Evolutionary conservation across 2,329 filamentous ascomycete genomes (phyloP).

Genomic region (Monosporascus sp.): DNA sequence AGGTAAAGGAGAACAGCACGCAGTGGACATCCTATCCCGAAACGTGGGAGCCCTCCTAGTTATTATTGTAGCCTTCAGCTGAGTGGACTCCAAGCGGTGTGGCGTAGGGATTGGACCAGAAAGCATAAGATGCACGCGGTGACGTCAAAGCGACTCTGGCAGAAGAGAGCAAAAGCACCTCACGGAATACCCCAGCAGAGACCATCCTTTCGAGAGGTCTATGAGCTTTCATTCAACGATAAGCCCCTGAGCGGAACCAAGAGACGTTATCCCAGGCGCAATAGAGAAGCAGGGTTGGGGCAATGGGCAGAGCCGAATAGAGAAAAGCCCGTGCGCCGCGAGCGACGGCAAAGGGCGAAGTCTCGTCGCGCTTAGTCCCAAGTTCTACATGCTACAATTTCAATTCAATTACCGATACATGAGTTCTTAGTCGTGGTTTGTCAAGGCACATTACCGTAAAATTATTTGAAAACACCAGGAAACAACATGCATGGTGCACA

Average conservation of each 20-base stretch:
- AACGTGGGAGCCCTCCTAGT: background rate
- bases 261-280: background rate
- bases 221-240: background rate
- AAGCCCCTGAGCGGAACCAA: background rate
- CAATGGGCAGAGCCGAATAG: too few relatives aligned
- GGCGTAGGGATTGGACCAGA: background rate
- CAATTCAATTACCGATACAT: too few relatives aligned
- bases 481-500: too few relatives aligned
- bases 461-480: too few relatives aligned
- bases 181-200: background rate
- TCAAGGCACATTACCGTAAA: too few relatives aligned
- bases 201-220: background rate
- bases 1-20: background rate
- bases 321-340: too few relatives aligned
- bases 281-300: background rate
- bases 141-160: background rate
- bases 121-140: background rate
- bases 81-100: background rate
- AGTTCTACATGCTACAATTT: too few relatives aligned
- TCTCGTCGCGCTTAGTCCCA: too few relatives aligned
- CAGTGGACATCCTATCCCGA: background rate
- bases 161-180: background rate
- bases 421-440: too few relatives aligned
- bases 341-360: too few relatives aligned
- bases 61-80: background rate